These are phyloP conservation scores for Neoboletus subvelutipes DNA, from an alignment of 768 basidiomycete species.

Conservation along the genomic window DNA sequence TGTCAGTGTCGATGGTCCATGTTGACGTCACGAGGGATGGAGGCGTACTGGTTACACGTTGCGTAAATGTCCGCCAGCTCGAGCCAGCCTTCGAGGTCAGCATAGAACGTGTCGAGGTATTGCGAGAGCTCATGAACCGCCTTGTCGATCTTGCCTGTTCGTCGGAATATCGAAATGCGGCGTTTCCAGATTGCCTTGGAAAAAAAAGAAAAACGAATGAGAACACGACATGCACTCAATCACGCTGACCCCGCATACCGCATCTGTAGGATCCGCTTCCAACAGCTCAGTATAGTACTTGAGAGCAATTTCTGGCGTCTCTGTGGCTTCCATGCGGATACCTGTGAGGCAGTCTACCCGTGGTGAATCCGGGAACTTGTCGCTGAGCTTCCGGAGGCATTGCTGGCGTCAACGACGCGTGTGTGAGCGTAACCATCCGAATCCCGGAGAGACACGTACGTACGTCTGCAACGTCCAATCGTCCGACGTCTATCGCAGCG, in stretches of 20 bases:
- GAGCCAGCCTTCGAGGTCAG: conserved; percentile 85
- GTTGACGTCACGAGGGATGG: background rate
- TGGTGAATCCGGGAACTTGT: conserved; percentile 76
- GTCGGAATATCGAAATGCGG: conserved; percentile 69
- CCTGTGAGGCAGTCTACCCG: conserved; percentile 78
- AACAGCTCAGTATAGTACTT: conserved; percentile 63
- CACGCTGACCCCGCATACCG: conserved; percentile 50
- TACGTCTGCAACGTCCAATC: conserved; percentile 74
- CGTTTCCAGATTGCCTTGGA: conserved; percentile 71
- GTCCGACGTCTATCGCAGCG: conserved; percentile 75
- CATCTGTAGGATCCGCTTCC: conserved; percentile 63
- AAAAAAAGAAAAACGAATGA: background rate
- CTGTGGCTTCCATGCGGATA: conserved; percentile 71
- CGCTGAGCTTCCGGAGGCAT: conserved; percentile 52
- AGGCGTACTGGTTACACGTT: conserved; percentile 67
- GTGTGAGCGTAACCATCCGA: conserved; percentile 6
- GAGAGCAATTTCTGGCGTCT: conserved; percentile 54
- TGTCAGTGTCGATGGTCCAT: background rate
- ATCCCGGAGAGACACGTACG: conserved; percentile 23
- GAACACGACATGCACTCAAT: background rate
- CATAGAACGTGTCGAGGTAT: conserved; percentile 85
- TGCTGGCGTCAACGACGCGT: conserved; percentile 16
- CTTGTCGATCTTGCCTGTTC: conserved; percentile 58
- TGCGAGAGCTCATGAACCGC: conserved; percentile 70
- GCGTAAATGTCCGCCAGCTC: conserved; percentile 82